Evolutionary conservation across 805 yeast species (phyloP).

Genomic region (Candida sakaeoensis): DNA sequence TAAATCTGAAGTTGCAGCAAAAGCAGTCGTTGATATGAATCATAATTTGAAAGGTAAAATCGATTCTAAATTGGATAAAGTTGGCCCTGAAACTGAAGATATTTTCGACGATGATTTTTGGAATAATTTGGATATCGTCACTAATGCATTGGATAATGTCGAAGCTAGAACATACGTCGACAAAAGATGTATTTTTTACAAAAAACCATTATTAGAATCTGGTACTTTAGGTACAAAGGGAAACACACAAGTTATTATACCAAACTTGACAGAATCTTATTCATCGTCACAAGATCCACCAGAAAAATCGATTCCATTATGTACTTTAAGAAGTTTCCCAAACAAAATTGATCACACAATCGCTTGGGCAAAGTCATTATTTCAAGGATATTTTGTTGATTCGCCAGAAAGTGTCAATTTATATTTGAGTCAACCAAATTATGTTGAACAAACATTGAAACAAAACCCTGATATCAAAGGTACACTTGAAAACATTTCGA

Average conservation of each 20-base stretch:
- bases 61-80: slow-evolving; percentile 75
- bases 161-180: slow-evolving; percentile 98
- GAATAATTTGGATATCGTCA: slow-evolving; percentile 79
- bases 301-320: slow-evolving; percentile 93
- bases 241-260: slow-evolving; percentile 94
- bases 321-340: slow-evolving; percentile 97
- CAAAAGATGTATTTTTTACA: slow-evolving; percentile 90
- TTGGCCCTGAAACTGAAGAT: slow-evolving; percentile 88
- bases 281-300: slow-evolving; percentile 98
- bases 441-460: slow-evolving; percentile 85
- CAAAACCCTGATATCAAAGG: slow-evolving; percentile 91
- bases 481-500: slow-evolving; percentile 73
- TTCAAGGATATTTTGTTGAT: slow-evolving; percentile 87
- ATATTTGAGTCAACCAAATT: slow-evolving; percentile 87
- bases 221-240: slow-evolving; percentile 99
- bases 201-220: slow-evolving; percentile 87
- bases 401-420: slow-evolving; percentile 91
- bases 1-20: slow-evolving; percentile 87
- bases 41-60: slow-evolving; percentile 78
- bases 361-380: slow-evolving; percentile 97
- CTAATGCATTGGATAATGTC: slow-evolving; percentile 95
- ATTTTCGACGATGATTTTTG: slow-evolving; percentile 84
- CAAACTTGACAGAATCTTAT: slow-evolving; percentile 90
- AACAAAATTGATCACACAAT: slow-evolving; percentile 97
- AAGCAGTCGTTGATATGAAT: slow-evolving; percentile 81